These are phyloP conservation scores for Carallia pectinifolia DNA, from an alignment of 345 rosid genomes.

Conservation along the genomic window DNA sequence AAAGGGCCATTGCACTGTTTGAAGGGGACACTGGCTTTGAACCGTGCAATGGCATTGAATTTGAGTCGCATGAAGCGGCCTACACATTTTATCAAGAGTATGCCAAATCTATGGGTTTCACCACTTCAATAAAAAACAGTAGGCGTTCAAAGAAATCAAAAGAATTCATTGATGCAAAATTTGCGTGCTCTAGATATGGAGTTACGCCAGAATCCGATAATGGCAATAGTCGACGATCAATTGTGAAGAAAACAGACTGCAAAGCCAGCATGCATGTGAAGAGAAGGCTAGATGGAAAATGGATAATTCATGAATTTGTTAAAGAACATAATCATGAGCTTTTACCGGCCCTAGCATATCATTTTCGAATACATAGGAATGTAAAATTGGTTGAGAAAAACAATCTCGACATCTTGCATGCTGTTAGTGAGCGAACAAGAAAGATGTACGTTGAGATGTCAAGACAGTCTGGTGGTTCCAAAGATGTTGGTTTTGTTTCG, in stretches of 20 bases:
- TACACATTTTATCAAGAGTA: constrained; percentile 40
- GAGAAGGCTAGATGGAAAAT: constrained; percentile 36
- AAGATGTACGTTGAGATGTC: constrained; percentile 43
- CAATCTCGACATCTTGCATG: constrained; percentile 38
- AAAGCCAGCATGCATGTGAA: constrained; percentile 47
- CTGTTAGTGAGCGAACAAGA: constrained; percentile 41
- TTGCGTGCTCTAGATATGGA: constrained; percentile 39
- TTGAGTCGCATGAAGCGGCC: constrained; percentile 39
- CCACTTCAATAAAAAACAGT: constrained; percentile 39
- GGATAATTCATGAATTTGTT: constrained; percentile 41
- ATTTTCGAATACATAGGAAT: constrained; percentile 37
- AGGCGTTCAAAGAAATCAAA: constrained; percentile 40
- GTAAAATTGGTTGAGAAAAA: constrained; percentile 37
- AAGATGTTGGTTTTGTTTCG: neutral
- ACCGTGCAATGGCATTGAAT: constrained; percentile 34
- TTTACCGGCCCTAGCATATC: constrained; percentile 39
- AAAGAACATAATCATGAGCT: constrained; percentile 40
- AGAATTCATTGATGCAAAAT: constrained; percentile 34
- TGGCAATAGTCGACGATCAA: constrained; percentile 34
- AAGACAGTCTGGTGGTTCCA: constrained; percentile 26
- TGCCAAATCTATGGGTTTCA: constrained; percentile 46
- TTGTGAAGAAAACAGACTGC: constrained; percentile 40
- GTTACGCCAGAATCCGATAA: constrained; percentile 37
- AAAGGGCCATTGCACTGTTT: constrained; percentile 9
- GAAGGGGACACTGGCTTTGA: constrained; percentile 29